Evolutionary conservation across 2,329 filamentous ascomycete species (phyloP), one percentile per base, ranked within the genome.

Genomic region (Lachnellula arida): DNA sequence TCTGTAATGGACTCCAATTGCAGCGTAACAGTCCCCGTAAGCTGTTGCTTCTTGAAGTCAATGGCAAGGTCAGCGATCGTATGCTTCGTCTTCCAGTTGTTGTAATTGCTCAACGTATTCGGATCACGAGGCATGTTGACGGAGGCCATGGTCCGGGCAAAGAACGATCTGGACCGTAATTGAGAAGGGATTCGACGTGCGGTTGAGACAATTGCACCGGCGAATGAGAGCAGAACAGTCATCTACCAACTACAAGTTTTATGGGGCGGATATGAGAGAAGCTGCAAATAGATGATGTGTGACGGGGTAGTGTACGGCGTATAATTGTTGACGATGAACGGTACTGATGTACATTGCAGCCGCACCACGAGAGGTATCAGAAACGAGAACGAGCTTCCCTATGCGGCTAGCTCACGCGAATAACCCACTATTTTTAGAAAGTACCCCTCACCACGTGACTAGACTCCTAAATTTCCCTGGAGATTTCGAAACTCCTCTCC

Each of bases 71-170:
- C 85, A 56, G 89, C 88, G 19, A 83, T 86, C 19, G 91, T 94
- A 75, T 97, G 91, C 70, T 81, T 85, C 17, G 90, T 96, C 59
- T 83, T 79, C 85, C 91, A 97, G 54, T 87, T 85, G 72, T 89
- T 85, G 74, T 97, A 97, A 77, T 97, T 97, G 70, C 89, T 88
- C 57, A 94, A 76, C 25, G 94, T 97, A 72, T 91, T 95, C 52
- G 91, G 91, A 74, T 97, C 93, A 68, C 89, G 83, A 60, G 65
- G 58, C 44, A 51, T 53, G 9, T 46, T 62, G 52, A 53, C 56
- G n/a, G 63, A 58, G 19, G 60, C 56, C 60, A 67, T 66, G 14
- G 58, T 65, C 28, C 60, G 62, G 42, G 62, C 12, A 28, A 61
- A 49, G 22, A 50, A 42, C 2, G 39, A 51, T 54, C 43, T 59